These are phyloP conservation scores for Atkinsonella hypoxylon DNA, from an alignment of 2,329 filamentous ascomycete genomes.

Conservation along the genomic window DNA sequence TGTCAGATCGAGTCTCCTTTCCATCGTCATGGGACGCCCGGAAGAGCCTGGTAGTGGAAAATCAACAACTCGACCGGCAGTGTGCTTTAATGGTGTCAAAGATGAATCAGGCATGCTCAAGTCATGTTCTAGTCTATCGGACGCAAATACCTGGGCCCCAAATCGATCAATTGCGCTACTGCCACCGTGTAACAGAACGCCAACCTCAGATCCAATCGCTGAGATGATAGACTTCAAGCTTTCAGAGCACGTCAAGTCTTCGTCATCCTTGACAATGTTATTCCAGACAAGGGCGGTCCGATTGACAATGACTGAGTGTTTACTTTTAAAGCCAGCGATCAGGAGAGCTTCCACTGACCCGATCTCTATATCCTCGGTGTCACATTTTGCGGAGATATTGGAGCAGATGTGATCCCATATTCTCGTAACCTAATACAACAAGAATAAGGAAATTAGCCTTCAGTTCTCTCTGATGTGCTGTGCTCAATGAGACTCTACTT, in stretches of 20 bases:
- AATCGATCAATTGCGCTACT: constrained; percentile 26
- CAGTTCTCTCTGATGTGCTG: not conserved
- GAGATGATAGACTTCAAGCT: constrained; percentile 50
- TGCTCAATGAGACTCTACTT: constrained; percentile 15
- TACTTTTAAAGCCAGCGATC: constrained; percentile 45
- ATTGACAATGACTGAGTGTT: constrained; percentile 41
- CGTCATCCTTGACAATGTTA: constrained; percentile 47
- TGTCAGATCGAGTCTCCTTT: constrained; percentile 17
- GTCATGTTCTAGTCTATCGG: constrained; percentile 39
- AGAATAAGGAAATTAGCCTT: constrained; percentile 15
- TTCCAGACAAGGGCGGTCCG: constrained; percentile 53
- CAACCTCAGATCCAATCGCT: constrained; percentile 42
- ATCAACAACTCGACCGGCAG: constrained; percentile 8
- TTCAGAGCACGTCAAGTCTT: constrained; percentile 51
- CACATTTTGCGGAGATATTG: constrained; percentile 23
- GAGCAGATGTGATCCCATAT: constrained; percentile 39
- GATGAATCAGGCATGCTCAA: constrained; percentile 20
- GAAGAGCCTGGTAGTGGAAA: constrained; percentile 9
- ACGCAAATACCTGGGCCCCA: constrained; percentile 27
- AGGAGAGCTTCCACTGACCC: constrained; percentile 42
- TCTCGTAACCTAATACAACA: not conserved
- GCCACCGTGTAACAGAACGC: constrained; percentile 33
- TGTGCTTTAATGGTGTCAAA: constrained; percentile 17
- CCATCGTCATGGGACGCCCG: constrained; percentile 14
- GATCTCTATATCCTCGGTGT: constrained; percentile 32